Conservation (phyloP, 2,329 filamentous ascomycete species). For the Penicillium sp. region DNA sequence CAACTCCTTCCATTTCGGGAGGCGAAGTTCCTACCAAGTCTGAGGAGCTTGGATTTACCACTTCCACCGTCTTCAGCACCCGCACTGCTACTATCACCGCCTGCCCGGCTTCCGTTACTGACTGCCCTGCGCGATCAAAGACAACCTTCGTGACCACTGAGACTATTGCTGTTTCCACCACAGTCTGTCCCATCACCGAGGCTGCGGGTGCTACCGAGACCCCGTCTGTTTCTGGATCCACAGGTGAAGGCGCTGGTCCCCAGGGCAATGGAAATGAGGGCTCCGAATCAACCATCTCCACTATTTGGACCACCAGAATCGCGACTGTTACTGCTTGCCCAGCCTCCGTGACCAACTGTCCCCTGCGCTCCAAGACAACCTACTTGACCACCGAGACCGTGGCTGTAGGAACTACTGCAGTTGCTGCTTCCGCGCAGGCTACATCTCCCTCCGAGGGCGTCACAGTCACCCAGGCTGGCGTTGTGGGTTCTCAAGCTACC, state of each 20-base stretch:
- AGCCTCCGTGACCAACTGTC: constrained; percentile 28
- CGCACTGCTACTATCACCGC: neutral
- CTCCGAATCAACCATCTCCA: constrained; percentile 18
- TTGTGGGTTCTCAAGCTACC: neutral
- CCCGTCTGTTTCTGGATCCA: neutral
- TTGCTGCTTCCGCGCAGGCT: neutral
- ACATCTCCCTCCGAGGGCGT: neutral
- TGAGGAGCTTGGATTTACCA: neutral
- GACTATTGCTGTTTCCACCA: neutral
- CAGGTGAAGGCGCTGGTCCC: neutral
- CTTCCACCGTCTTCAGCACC: neutral
- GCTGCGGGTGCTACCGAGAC: neutral
- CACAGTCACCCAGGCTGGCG: neutral
- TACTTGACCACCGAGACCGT: constrained; percentile 22
- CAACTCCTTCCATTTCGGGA: neutral
- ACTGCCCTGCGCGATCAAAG: neutral
- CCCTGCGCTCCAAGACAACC: constrained; percentile 15
- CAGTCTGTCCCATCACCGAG: neutral
- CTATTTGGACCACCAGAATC: constrained; percentile 20
- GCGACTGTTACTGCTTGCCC: constrained; percentile 30
- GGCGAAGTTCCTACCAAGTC: neutral
- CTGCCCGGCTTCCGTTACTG: neutral
- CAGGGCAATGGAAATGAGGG: neutral
- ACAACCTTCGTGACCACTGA: neutral
- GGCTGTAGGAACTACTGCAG: neutral